Percentiles rank a stretch among this genome's conserved stretches.
phyloP scores from a whole-genome alignment of 2,329 filamentous ascomycete species.

The Xylaria polymorpha region DNA sequence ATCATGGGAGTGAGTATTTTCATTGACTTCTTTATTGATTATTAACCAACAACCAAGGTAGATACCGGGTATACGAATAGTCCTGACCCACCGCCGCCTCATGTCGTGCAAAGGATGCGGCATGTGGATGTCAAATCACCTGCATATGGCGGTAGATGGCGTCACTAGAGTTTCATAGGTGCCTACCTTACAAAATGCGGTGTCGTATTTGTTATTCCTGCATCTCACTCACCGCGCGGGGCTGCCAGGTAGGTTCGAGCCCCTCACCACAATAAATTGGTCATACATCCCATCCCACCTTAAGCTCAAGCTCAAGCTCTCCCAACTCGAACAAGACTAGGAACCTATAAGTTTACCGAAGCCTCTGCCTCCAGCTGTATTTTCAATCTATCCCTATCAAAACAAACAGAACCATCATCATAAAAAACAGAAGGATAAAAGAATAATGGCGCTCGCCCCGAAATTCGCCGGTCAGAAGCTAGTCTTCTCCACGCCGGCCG shows the following conservation, averaged over 20 bases:
- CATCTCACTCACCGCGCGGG: constrained; percentile 11
- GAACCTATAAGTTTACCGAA: neutral
- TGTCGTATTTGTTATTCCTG: constrained; percentile 10
- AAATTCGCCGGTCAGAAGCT: constrained; percentile 81
- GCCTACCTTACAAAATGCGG: constrained; percentile 1
- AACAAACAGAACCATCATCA: neutral
- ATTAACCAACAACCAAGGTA: neutral
- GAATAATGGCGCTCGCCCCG: constrained; percentile 77
- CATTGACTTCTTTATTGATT: constrained; percentile 6
- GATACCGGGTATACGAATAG: no score
- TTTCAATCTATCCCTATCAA: neutral
- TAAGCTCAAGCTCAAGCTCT: constrained; percentile 9
- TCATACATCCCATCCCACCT: constrained; percentile 11
- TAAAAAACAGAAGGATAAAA: neutral
- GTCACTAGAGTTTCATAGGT: constrained; percentile 33
- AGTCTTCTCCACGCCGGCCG: constrained; percentile 55
- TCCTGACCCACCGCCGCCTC: neutral
- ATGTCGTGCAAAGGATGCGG: neutral
- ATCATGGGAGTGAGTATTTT: neutral
- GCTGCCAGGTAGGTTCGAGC: neutral
- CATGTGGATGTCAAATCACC: constrained; percentile 35
- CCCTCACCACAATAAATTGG: constrained; percentile 15
- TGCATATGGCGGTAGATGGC: constrained; percentile 37
- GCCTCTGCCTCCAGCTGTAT: neutral
- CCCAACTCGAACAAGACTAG: neutral